These are phyloP conservation scores for Hypoxylon sp. DNA, from an alignment of 2,329 filamentous ascomycete genomes.

Conservation along the genomic window DNA sequence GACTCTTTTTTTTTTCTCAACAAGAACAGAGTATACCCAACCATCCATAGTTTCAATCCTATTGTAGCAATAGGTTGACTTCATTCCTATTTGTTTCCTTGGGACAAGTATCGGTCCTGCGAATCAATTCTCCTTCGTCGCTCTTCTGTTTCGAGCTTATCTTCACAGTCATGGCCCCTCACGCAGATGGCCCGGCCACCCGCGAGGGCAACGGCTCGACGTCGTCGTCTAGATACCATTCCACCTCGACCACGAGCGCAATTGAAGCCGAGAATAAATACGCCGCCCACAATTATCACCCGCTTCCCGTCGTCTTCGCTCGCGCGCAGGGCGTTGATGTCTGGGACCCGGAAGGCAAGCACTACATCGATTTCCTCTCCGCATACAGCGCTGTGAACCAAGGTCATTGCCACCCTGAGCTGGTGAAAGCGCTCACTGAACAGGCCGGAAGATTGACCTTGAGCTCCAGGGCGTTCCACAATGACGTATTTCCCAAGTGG, in stretches of 20 bases:
- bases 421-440: slow-evolving; percentile 89
- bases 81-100: slow-evolving; percentile 15
- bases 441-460: slow-evolving; percentile 92
- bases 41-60: slow-evolving; percentile 5
- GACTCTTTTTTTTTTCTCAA: slow-evolving; percentile 46
- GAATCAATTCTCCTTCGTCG: slow-evolving; percentile 15
- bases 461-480: slow-evolving; percentile 96
- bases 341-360: slow-evolving; percentile 95
- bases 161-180: slow-evolving; percentile 68
- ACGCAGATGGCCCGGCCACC: slow-evolving; percentile 63
- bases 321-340: slow-evolving; percentile 87
- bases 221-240: slow-evolving; percentile 72
- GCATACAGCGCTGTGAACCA: slow-evolving; percentile 99
- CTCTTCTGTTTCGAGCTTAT: slow-evolving; percentile 29
- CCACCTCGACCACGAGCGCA: slow-evolving; percentile 82
- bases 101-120: slow-evolving; percentile 10
- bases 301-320: slow-evolving; percentile 93
- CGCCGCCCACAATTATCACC: slow-evolving; percentile 99
- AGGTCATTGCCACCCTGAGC: slow-evolving; percentile 96
- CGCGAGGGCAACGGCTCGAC: slow-evolving; percentile 55
- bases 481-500: slow-evolving; percentile 97
- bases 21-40: slow-evolving; percentile 16
- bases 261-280: slow-evolving; percentile 85
- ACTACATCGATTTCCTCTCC: slow-evolving; percentile 98
- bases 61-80: slow-evolving; percentile 35